Base-by-base conservation (phyloP, 305 asterid species). In the Solanum aculeatissimum region DNA sequence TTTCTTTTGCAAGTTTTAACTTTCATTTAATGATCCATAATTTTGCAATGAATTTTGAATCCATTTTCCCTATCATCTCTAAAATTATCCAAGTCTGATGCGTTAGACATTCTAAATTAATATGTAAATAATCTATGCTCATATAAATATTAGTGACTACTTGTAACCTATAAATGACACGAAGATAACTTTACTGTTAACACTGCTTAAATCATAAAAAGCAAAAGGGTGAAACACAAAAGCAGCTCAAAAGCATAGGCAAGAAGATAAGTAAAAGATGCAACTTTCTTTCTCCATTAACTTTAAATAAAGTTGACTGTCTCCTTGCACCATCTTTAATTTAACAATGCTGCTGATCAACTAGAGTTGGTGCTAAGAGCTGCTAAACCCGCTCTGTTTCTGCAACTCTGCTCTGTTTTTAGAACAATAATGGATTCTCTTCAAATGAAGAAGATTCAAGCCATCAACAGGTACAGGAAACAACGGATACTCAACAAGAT, bases 201-300 rank as follows among this genome's bases (percentile, higher is more conserved):
- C 0, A 49, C 6, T 32, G 4, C 27, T 10, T 18, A 69, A 38
- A 38, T 69, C 78, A 16, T 3, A 53, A 53, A 77, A 51, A 77
- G 63, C 19, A 18, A 5, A 51, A 77, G 66, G 25, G 66, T 16
- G 47, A 51, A 77, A 29, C 49, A 51, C 12, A 54, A 77, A 77
- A 45, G 81, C 81, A 74, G 60, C 42, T 74, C 81, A 74, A 74
- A 74, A 77, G 82, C 82, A 77, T 77, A 51, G 49, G 4, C 66
- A 51, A 51, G 82, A 47, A 6, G 82, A 77, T 29, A 51, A 53
- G 65, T 77, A 53, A 77, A 51, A 77, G 66, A 18, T 77, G 15
- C 29, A 32, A 0, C 65, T 77, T 51, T 29, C 27, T 3, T 27
- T 51, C 66, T 77, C 82, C 82, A 27, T 51, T 29, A 51, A 77